Conservation (phyloP, 1,139 yeast species). For the Yamadazyma sp. region DNA sequence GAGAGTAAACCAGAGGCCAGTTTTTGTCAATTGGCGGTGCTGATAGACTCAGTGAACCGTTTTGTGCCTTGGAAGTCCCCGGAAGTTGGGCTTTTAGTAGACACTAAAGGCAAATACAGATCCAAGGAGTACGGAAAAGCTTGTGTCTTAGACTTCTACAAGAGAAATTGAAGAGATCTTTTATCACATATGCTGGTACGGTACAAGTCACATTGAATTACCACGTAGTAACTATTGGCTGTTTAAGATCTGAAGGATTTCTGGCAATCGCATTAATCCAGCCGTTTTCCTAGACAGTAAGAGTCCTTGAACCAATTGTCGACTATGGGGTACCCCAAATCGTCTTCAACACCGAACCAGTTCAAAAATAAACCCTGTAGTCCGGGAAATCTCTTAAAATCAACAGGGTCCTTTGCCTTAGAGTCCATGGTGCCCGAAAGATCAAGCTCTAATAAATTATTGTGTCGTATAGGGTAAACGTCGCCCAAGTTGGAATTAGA, state of each 20-base stretch:
- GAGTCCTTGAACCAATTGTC: conserved; percentile 14
- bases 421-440: conserved; percentile 17
- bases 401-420: conserved; percentile 3
- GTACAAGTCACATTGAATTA: not conserved
- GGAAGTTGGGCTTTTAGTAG: too few species aligned
- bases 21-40: too few species aligned
- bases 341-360: conserved; percentile 20
- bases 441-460: conserved; percentile 22
- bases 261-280: conserved; percentile 10
- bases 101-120: too few species aligned
- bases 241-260: too few species aligned
- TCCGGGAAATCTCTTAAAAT: conserved; percentile 14
- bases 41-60: too few species aligned
- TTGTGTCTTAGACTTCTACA: too few species aligned
- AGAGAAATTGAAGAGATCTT: too few species aligned
- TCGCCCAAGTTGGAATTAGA: conserved; percentile 17
- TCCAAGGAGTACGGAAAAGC: too few species aligned
- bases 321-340: conserved; percentile 25
- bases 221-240: not conserved
- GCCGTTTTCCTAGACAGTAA: conserved; percentile 19
- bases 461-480: conserved; percentile 13
- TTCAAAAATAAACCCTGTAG: conserved; percentile 20
- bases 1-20: too few species aligned
- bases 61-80: too few species aligned
- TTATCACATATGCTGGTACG: not conserved